Conservation (phyloP, 306 rosid species). For the Malus sylvestris region DNA sequence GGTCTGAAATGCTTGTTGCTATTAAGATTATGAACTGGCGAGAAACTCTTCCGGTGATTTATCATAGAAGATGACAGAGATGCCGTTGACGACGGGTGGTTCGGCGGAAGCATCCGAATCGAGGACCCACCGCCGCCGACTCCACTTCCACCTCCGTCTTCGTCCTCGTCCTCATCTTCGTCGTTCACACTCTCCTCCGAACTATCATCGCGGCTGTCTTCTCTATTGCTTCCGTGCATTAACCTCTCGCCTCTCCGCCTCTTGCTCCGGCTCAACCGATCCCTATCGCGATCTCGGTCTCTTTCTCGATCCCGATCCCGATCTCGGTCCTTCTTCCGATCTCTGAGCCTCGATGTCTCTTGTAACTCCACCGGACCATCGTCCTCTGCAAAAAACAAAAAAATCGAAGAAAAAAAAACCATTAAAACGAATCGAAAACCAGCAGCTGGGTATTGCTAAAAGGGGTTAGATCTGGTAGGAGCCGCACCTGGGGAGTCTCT, state of each 20-base stretch:
- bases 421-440: constrained; percentile 14
- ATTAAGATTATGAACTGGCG: constrained; percentile 34
- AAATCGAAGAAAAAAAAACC: not conserved
- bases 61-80: constrained; percentile 29
- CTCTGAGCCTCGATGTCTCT: constrained; percentile 72
- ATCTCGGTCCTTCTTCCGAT: constrained; percentile 66
- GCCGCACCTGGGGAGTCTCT: constrained; percentile 88
- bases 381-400: constrained; percentile 48
- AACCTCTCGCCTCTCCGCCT: constrained; percentile 74
- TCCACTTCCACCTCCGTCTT: constrained; percentile 38
- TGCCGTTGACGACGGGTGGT: constrained; percentile 27
- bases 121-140: constrained; percentile 44
- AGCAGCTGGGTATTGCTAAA: not conserved
- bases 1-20: constrained; percentile 52
- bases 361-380: constrained; percentile 77
- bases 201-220: constrained; percentile 72
- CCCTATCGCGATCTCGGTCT: constrained; percentile 65
- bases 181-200: constrained; percentile 91
- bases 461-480: constrained; percentile 51
- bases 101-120: constrained; percentile 87
- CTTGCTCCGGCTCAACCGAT: constrained; percentile 76
- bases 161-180: constrained; percentile 77
- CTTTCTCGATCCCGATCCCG: constrained; percentile 74
- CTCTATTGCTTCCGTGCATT: constrained; percentile 62
- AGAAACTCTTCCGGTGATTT: constrained; percentile 75